phyloP scores from a whole-genome alignment of 805 yeast genomes.

The Starmerella gropengiesseri region DNA sequence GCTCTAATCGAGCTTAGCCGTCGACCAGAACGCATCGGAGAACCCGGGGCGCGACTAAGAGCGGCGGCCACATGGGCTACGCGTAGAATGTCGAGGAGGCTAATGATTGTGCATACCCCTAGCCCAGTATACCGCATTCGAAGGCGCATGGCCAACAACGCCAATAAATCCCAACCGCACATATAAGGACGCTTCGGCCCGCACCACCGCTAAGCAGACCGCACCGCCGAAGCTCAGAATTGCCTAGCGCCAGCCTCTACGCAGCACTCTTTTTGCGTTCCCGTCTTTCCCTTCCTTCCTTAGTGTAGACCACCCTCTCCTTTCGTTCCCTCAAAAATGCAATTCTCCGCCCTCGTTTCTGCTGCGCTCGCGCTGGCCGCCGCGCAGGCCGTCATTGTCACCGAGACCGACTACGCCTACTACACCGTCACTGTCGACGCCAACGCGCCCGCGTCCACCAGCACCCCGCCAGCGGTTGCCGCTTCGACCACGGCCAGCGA shows the following conservation, averaged over 20 bases:
- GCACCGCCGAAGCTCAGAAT: too few relatives aligned
- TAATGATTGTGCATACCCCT: background rate
- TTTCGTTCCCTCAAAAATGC: background rate
- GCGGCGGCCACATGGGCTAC: too few relatives aligned
- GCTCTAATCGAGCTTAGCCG: too few relatives aligned
- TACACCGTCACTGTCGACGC: constrained; percentile 21
- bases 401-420: constrained; percentile 21
- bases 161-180: constrained; percentile 1
- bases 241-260: too few relatives aligned
- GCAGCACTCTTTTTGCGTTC: constrained; percentile 1
- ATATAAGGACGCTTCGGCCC: background rate
- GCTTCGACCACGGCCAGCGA: background rate
- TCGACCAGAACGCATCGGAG: too few relatives aligned
- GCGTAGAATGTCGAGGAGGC: too few relatives aligned
- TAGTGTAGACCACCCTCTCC: background rate
- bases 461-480: constrained; percentile 1
- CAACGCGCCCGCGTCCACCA: constrained; percentile 4
- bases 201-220: background rate
- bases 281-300: too few relatives aligned
- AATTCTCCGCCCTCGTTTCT: constrained; percentile 9
- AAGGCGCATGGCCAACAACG: constrained; percentile 2
- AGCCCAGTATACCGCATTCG: constrained; percentile 2
- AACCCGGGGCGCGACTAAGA: too few relatives aligned
- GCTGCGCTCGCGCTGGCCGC: constrained; percentile 13
- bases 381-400: constrained; percentile 20